phyloP scores from a whole-genome alignment of 306 rosid species.

The Malus sylvestris region DNA sequence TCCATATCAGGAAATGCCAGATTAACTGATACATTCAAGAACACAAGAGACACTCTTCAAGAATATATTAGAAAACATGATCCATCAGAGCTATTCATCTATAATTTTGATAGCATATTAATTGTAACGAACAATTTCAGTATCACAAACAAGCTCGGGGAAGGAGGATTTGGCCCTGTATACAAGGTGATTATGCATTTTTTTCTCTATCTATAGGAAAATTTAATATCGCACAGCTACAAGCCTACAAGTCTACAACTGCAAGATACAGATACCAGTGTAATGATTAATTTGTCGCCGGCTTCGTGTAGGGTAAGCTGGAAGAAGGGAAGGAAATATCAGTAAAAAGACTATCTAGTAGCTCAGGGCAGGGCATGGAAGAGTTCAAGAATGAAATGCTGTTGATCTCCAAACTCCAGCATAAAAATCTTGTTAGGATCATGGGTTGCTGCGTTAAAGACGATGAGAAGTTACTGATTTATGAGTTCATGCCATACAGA shows the following conservation, averaged over 20 bases:
- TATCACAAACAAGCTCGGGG: slow-evolving; percentile 14
- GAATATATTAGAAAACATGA: background rate
- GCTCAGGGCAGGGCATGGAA: slow-evolving; percentile 28
- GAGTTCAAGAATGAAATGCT: slow-evolving; percentile 29
- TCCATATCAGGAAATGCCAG: background rate
- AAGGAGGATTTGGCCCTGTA: slow-evolving; percentile 25
- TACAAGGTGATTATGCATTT: slow-evolving; percentile 1
- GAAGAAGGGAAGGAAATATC: slow-evolving; percentile 23
- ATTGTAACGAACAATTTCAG: slow-evolving; percentile 1
- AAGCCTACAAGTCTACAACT: background rate
- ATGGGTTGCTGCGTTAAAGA: slow-evolving; percentile 24
- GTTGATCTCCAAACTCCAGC: slow-evolving; percentile 32
- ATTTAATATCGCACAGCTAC: background rate
- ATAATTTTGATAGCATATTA: slow-evolving; percentile 2
- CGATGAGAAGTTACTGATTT: slow-evolving; percentile 25
- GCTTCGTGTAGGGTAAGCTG: slow-evolving; percentile 18
- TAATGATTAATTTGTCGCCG: background rate
- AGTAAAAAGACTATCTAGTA: slow-evolving; percentile 27
- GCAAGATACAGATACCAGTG: background rate
- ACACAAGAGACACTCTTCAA: background rate
- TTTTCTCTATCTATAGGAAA: background rate
- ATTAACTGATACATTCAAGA: background rate
- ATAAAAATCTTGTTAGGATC: slow-evolving; percentile 32
- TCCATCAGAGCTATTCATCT: background rate
- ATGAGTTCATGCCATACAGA: slow-evolving; percentile 40